These are phyloP conservation scores for Macrolepiota dolichaula DNA, from an alignment of 768 basidiomycete species.

Conservation along the genomic window DNA sequence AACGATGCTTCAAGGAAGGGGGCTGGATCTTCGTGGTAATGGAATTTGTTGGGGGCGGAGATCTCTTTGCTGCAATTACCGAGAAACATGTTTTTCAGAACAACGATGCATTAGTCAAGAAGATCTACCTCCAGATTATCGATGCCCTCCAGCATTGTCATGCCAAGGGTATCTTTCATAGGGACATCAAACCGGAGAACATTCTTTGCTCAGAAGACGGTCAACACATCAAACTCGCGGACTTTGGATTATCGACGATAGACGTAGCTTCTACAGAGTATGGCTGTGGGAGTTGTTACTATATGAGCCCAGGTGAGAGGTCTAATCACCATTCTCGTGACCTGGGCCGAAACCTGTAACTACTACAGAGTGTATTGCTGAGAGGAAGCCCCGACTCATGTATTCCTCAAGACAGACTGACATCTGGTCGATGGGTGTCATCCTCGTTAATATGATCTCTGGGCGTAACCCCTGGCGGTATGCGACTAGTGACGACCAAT, in stretches of 20 bases:
- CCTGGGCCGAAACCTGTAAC: constrained; percentile 1
- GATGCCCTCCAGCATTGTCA: constrained; percentile 80
- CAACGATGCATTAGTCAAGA: constrained; percentile 60
- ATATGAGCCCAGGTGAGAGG: constrained; percentile 66
- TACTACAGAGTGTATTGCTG: constrained; percentile 48
- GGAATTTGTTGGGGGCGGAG: constrained; percentile 56
- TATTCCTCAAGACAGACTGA: constrained; percentile 66
- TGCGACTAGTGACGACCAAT: constrained; percentile 63
- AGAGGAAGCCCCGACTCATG: constrained; percentile 34
- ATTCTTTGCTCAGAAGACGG: constrained; percentile 59
- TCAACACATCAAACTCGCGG: constrained; percentile 56
- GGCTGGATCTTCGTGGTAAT: constrained; percentile 65
- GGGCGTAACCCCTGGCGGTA: constrained; percentile 77
- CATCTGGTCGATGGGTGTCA: constrained; percentile 74
- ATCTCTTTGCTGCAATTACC: constrained; percentile 72
- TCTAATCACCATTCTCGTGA: background rate
- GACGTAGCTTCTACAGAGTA: constrained; percentile 42
- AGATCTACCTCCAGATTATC: constrained; percentile 73
- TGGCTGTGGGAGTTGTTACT: constrained; percentile 57
- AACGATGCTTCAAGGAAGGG: constrained; percentile 58
- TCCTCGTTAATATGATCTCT: constrained; percentile 80
- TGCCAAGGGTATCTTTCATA: constrained; percentile 67
- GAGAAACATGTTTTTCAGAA: constrained; percentile 47
- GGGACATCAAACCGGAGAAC: constrained; percentile 87
- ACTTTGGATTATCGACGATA: constrained; percentile 72